phyloP scores from a whole-genome alignment of 805 yeast species.

The Candida cerambycidarum region DNA sequence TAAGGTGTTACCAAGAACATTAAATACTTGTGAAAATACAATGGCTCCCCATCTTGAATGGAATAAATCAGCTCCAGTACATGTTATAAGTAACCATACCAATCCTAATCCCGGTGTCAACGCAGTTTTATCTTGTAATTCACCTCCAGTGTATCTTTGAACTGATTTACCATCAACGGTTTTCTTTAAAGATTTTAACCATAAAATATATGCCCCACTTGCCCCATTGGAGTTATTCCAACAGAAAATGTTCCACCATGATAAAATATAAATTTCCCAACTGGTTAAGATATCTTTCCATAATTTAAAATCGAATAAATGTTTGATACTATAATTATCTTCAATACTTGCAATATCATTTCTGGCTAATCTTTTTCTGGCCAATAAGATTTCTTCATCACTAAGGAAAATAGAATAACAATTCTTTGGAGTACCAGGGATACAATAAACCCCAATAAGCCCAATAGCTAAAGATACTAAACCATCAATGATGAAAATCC shows the following conservation, averaged over 20 bases:
- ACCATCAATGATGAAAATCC: slow-evolving; percentile 71
- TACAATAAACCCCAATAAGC: slow-evolving; percentile 49
- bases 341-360: slow-evolving; percentile 24
- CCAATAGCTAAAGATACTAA: slow-evolving; percentile 59
- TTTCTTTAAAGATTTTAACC: slow-evolving; percentile 47
- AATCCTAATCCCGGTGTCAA: slow-evolving; percentile 47
- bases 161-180: slow-evolving; percentile 20
- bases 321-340: slow-evolving; percentile 23
- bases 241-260: slow-evolving; percentile 55
- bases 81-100: slow-evolving; percentile 37
- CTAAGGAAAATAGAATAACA: slow-evolving; percentile 34
- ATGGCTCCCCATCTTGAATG: slow-evolving; percentile 57
- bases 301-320: slow-evolving; percentile 40
- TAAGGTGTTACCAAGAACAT: slow-evolving; percentile 52
- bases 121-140: slow-evolving; percentile 43
- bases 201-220: slow-evolving; percentile 47
- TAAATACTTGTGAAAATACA: slow-evolving; percentile 52
- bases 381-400: slow-evolving; percentile 37
- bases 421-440: slow-evolving; percentile 66
- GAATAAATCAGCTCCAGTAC: slow-evolving; percentile 38
- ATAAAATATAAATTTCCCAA: slow-evolving; percentile 62
- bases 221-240: slow-evolving; percentile 60
- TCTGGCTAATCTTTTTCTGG: slow-evolving; percentile 26
- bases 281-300: slow-evolving; percentile 55
- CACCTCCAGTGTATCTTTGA: slow-evolving; percentile 30